Conservation (phyloP, 2,329 filamentous ascomycete genomes). For the Hypocrella siamensis region DNA sequence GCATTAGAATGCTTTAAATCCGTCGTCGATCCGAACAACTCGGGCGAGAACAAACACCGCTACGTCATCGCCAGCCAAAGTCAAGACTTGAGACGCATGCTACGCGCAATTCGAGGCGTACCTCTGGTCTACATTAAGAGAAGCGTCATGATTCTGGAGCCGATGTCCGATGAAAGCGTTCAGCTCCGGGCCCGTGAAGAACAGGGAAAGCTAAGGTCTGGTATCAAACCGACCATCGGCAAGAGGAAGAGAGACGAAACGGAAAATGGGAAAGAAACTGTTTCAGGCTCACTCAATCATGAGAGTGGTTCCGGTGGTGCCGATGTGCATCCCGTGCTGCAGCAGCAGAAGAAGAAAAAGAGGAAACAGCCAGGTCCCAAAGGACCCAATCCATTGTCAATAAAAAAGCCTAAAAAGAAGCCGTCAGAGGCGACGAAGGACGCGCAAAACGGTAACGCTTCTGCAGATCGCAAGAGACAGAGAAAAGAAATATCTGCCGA, state of each 20-base stretch:
- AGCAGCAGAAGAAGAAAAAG: no score
- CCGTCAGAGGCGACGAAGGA: constrained; percentile 12
- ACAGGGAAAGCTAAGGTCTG: constrained; percentile 56
- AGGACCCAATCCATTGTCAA: constrained; percentile 53
- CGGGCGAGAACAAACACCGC: constrained; percentile 57
- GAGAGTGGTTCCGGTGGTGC: constrained; percentile 16
- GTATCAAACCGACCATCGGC: constrained; percentile 36
- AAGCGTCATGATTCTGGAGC: constrained; percentile 57
- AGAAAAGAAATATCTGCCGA: constrained; percentile 13
- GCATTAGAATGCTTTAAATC: constrained; percentile 54
- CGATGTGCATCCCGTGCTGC: no score
- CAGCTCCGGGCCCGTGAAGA: constrained; percentile 52
- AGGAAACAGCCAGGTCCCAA: constrained; percentile 46
- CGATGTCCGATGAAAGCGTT: constrained; percentile 55
- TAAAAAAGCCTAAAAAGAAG: constrained; percentile 52
- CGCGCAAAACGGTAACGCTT: constrained; percentile 7
- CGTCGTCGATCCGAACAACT: constrained; percentile 66
- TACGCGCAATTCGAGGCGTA: constrained; percentile 55
- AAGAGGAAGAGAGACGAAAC: constrained; percentile 36
- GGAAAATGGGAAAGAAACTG: constrained; percentile 14
- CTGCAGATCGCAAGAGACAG: constrained; percentile 16
- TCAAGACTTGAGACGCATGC: constrained; percentile 40
- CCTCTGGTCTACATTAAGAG: constrained; percentile 66
- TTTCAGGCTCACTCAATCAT: constrained; percentile 18
- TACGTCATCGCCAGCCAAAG: constrained; percentile 69